Base-by-base conservation (phyloP, 495 filamentous ascomycete genomes). In the Pyronema omphalodes region DNA sequence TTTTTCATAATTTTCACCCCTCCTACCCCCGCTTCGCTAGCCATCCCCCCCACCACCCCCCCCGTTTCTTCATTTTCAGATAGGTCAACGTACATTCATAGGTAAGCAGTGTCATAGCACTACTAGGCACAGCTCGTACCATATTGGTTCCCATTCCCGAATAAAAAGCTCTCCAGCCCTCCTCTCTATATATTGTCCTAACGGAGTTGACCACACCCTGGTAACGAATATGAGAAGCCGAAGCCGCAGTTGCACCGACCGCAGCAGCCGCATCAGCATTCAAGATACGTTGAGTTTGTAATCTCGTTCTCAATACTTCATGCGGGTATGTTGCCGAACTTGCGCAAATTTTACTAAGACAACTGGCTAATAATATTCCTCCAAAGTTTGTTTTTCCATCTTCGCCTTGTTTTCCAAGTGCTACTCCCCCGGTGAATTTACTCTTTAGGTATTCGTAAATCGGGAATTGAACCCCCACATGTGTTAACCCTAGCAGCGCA, bases 111-210 rank as follows among this genome's bases (percentile, higher is more conserved):
- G 91, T 96, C 37, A 93, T 94, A 64, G 93, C 93, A 17, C 89
- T 88, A 35, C 89, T 86, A 18, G 91, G 91, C 15, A 99, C 80
- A 12, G 91, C 93, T 50, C 91, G 78, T 73, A 95, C 84, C 74
- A 99, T 82, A 68, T 99, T 99, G 36, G 88, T 94, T 37, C 91
- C 93, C 77, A 99, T 93, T 29, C 91, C 91, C 17, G 87, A 86
- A 65, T 99, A 99, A 65, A 99, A 95, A 6, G 88, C 93, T 48
- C 82, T 74, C 88, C 93, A 94, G 1, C 91, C 91, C 67, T 99
- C 91, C 67, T 99, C 91, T 18, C 72, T 70, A 36, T 93, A 67
- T 45, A 99, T 95, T 3, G 80, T 87, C 58, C 79, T 77, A 64
- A 79, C 84, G 4, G 88, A 95, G 60, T 76, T 79, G n/a, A 88